Base-by-base conservation (phyloP, 306 rosid species). In the Lathyrus sativus region DNA sequence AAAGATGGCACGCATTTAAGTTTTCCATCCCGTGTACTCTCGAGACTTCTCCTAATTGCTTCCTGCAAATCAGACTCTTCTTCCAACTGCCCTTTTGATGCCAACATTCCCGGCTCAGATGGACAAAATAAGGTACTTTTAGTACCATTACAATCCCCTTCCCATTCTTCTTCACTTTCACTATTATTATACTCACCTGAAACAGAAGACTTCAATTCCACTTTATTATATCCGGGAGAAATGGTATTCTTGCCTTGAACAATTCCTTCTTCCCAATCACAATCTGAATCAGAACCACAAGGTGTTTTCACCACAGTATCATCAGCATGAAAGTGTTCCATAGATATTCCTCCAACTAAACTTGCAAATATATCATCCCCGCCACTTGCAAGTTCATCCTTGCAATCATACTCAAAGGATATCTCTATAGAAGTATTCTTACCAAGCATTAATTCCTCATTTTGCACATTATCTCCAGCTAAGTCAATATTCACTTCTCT, bases 41-140 rank as follows among this genome's bases (percentile, higher is more conserved):
- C 88, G 28, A 89, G 91, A 74, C 98, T 92, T 84, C 96, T 92
- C 81, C 82, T 83, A 77, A 92, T 82, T 78, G 96, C 98, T 82
- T 92, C 96, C 72, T 83, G 89, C 81, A 89, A 57, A 72, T 85
- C 82, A 74, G 90, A 86, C 76, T 88, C 87, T 84, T 92, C 98
- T 74, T 92, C 91, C 69, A 86, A 55, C 68, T 11, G 11, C 57
- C 96, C 96, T 80, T 63, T 88, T 49, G 95, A 88, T 78, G 72
- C 67, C 61, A 53, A 22, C 78, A 68, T 80, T 41, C 37, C 82
- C 15, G 75, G 56, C 63, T 82, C 81, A 58, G 29, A n/a, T 18
- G 56, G 80, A 62, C 42, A 39, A n/a, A 57, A 17, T 26, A 68
- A 37, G 42, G 88, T 76, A 54, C 49, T 82, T 74, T 76, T 77